phyloP scores from a whole-genome alignment of 768 basidiomycete species.

The Aureoboletus auriporus region DNA sequence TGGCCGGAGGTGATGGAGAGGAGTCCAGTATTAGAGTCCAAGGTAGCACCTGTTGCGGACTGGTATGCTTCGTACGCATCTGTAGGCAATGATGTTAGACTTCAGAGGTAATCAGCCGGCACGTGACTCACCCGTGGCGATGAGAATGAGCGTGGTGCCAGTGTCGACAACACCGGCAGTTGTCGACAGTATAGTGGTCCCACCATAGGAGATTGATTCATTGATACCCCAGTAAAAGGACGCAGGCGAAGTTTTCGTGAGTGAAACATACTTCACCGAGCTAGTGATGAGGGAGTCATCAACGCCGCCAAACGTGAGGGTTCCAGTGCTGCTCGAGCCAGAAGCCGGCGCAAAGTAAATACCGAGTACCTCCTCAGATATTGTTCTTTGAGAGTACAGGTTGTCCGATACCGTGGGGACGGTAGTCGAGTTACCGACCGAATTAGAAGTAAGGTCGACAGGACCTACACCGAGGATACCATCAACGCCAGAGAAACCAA shows the following conservation, averaged over 20 bases:
- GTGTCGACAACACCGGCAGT: conserved; percentile 9
- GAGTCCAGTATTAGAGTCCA: conserved; percentile 24
- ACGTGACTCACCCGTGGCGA: conserved; percentile 13
- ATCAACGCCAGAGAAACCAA: not conserved
- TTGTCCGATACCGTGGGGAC: conserved; percentile 34
- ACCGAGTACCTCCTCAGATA: conserved; percentile 22
- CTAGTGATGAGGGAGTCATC: conserved; percentile 15
- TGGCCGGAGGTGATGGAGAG: conserved; percentile 20
- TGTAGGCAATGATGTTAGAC: not conserved
- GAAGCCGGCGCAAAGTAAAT: conserved; percentile 26
- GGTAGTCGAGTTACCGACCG: not conserved
- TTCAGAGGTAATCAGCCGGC: too few relatives aligned
- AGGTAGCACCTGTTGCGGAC: conserved; percentile 19
- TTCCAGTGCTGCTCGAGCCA: conserved; percentile 13
- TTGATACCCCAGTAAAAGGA: conserved; percentile 27
- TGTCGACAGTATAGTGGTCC: not conserved
- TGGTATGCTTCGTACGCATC: conserved; percentile 19
- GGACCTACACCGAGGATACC: not conserved
- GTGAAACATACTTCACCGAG: conserved; percentile 14
- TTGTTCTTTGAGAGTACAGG: conserved; percentile 26
- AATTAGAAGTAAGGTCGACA: not conserved
- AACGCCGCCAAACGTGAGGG: conserved; percentile 22
- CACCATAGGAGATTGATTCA: conserved; percentile 5
- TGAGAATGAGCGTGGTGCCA: conserved; percentile 15
- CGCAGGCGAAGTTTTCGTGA: conserved; percentile 22